Evolutionary conservation across 805 yeast genomes (phyloP).

Genomic region (Saccharomycopsis sp.): DNA sequence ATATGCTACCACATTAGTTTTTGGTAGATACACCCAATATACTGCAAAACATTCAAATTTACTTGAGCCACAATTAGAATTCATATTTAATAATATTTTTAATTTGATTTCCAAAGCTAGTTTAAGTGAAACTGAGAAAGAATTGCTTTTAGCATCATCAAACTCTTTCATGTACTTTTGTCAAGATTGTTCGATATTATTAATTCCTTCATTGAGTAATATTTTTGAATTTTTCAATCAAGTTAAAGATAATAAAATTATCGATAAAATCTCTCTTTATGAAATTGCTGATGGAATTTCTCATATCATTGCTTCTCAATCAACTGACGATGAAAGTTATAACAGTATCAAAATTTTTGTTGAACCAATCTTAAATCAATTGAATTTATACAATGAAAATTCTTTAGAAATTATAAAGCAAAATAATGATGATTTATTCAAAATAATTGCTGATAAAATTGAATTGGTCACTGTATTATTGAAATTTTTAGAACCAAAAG

Average conservation of each 20-base stretch:
- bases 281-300: slow-evolving; percentile 88
- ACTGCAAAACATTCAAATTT: slow-evolving; percentile 64
- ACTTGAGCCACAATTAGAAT: slow-evolving; percentile 72
- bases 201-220: slow-evolving; percentile 63
- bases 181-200: slow-evolving; percentile 68
- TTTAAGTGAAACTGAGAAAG: slow-evolving; percentile 23
- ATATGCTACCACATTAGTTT: slow-evolving; percentile 84
- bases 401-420: slow-evolving; percentile 16
- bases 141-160: slow-evolving; percentile 72
- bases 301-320: slow-evolving; percentile 59
- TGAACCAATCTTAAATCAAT: slow-evolving; percentile 47
- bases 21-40: slow-evolving; percentile 97
- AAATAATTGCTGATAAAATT: slow-evolving; percentile 58
- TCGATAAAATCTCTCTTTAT: slow-evolving; percentile 56
- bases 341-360: slow-evolving; percentile 52
- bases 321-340: slow-evolving; percentile 37
- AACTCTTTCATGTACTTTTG: slow-evolving; percentile 92
- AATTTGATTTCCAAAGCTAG: neutral
- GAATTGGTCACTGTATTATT: slow-evolving; percentile 58
- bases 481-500: slow-evolving; percentile 40
- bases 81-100: slow-evolving; percentile 68
- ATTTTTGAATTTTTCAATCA: slow-evolving; percentile 61
- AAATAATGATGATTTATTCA: slow-evolving; percentile 25
- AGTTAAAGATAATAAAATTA: slow-evolving; percentile 34
- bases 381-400: slow-evolving; percentile 23